Conservation (phyloP, 2,329 filamentous ascomycete species). For the Fusarium paranaense region DNA sequence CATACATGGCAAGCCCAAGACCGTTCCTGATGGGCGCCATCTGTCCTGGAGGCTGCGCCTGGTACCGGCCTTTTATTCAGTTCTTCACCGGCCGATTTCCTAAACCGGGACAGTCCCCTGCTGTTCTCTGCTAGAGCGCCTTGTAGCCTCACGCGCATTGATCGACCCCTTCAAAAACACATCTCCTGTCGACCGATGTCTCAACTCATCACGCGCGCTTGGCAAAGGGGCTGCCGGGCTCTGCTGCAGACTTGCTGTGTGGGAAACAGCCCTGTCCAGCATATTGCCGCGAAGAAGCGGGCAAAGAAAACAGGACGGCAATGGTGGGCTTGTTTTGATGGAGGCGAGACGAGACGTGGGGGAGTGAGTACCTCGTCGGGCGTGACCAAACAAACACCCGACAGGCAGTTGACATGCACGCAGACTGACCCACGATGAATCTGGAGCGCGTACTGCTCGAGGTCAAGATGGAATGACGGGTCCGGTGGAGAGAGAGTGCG, state of each 20-base stretch:
- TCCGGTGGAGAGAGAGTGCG: constrained; percentile 30
- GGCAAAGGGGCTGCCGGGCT: constrained; percentile 27
- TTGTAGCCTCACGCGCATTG: constrained; percentile 15
- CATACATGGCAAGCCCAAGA: not conserved
- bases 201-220: constrained; percentile 32
- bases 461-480: constrained; percentile 26
- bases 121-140: constrained; percentile 8
- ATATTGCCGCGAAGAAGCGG: constrained; percentile 17
- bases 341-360: not conserved
- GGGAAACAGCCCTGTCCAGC: constrained; percentile 17
- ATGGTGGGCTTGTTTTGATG: not conserved
- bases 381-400: not conserved
- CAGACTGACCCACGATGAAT: constrained; percentile 1
- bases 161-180: constrained; percentile 32
- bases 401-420: not conserved
- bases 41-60: constrained; percentile 20
- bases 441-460: constrained; percentile 4
- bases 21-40: not conserved
- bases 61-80: not conserved
- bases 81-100: constrained; percentile 8
- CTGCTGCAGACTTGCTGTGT: constrained; percentile 27
- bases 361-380: not conserved
- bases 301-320: constrained; percentile 18
- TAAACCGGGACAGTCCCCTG: not conserved
- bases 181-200: constrained; percentile 26